These are phyloP conservation scores for Ascomycota sp. DNA, from an alignment of 2,329 filamentous ascomycete species.

Conservation along the genomic window DNA sequence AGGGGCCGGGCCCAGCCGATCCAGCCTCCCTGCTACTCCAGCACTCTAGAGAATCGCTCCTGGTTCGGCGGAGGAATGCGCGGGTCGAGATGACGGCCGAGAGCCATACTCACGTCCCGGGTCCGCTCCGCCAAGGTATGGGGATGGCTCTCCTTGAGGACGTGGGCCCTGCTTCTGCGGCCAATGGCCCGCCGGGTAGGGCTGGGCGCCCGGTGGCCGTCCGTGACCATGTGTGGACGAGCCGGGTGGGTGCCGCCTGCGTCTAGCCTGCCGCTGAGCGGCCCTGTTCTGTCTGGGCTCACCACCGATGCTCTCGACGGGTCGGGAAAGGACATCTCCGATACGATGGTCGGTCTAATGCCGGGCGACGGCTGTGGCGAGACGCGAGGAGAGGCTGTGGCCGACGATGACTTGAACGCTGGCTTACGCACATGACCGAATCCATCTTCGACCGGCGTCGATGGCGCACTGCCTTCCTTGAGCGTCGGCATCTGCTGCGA, in stretches of 20 bases:
- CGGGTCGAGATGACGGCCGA: constrained; percentile 5
- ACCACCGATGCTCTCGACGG: constrained; percentile 20
- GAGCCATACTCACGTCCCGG: too few relatives aligned
- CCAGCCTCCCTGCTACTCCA: constrained; percentile 10
- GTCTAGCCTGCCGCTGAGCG: constrained; percentile 30
- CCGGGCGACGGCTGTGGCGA: constrained; percentile 23
- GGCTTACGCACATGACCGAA: constrained; percentile 4
- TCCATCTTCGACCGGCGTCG: constrained; percentile 8
- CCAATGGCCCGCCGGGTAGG: constrained; percentile 50
- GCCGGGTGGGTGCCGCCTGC: constrained; percentile 7
- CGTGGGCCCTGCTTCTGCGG: too few relatives aligned
- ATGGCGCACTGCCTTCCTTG: constrained; percentile 18
- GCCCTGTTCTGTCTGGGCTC: constrained; percentile 20
- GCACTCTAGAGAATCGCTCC: constrained; percentile 12
- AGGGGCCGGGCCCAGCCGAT: constrained; percentile 14
- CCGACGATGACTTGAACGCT: constrained; percentile 2
- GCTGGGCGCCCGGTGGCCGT: too few relatives aligned
- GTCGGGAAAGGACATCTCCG: constrained; percentile 25
- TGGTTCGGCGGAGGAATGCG: constrained; percentile 4
- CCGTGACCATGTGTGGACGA: constrained; percentile 34
- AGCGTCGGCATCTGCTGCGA: constrained; percentile 27
- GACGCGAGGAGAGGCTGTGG: constrained; percentile 11
- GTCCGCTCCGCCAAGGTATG: too few relatives aligned
- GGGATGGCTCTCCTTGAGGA: too few relatives aligned
- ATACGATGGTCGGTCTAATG: constrained; percentile 15